Evolutionary conservation across 305 asterid genomes (phyloP).

Genomic region (Plantago coronopus): DNA sequence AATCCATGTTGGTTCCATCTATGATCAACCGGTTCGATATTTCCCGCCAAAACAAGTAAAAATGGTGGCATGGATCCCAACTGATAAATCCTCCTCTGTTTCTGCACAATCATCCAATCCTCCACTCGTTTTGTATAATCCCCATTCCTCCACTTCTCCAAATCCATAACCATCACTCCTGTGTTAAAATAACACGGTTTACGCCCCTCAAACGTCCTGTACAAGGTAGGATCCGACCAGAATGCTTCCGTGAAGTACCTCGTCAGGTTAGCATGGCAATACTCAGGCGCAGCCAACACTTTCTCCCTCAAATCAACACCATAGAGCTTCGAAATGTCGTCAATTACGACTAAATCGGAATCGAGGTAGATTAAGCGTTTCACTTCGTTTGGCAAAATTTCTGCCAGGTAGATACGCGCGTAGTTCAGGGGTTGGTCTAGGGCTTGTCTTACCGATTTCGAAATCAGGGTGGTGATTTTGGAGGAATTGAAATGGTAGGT

Average conservation of each 20-base stretch:
- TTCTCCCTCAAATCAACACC: constrained; percentile 42
- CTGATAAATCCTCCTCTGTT: constrained; percentile 53
- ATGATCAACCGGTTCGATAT: constrained; percentile 32
- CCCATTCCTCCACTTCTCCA: constrained; percentile 57
- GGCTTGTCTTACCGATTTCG: constrained; percentile 64
- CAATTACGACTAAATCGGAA: constrained; percentile 58
- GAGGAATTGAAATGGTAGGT: constrained; percentile 38
- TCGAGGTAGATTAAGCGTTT: constrained; percentile 56
- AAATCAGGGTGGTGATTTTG: constrained; percentile 44
- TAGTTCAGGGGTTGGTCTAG: constrained; percentile 67
- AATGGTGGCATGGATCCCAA: constrained; percentile 69
- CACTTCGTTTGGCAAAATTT: constrained; percentile 38
- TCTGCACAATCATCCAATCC: constrained; percentile 65
- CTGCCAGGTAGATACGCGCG: constrained; percentile 50
- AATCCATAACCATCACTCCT: constrained; percentile 65
- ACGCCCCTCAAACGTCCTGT: constrained; percentile 36
- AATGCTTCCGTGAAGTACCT: constrained; percentile 44
- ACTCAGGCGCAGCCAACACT: constrained; percentile 65
- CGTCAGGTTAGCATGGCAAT: constrained; percentile 65
- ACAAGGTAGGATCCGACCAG: constrained; percentile 37
- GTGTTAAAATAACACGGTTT: constrained; percentile 63
- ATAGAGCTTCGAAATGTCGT: constrained; percentile 52
- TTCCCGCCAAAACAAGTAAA: constrained; percentile 62
- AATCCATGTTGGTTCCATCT: constrained; percentile 43
- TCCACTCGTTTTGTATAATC: constrained; percentile 39